These are phyloP conservation scores for Elsinoe australis DNA, from an alignment of 2,329 filamentous ascomycete species.

Conservation along the genomic window DNA sequence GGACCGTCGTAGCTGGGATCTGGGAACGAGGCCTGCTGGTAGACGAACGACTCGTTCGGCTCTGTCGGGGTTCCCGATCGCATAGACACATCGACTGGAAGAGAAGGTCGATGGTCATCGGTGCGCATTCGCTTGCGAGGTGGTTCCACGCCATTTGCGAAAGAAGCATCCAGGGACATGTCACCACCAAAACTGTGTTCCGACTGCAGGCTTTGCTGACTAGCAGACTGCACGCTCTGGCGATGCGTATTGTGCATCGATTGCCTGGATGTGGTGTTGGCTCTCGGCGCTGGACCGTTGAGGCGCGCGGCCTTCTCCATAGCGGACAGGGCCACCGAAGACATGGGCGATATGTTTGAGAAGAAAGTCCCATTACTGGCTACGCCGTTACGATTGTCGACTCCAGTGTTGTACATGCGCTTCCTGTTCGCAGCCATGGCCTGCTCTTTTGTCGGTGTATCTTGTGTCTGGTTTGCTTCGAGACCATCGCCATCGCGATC, in stretches of 20 bases:
- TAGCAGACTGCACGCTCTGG: constrained; percentile 58
- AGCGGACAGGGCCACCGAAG: constrained; percentile 85
- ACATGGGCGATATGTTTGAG: constrained; percentile 89
- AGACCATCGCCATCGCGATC: constrained; percentile 70
- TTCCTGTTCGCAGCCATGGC: constrained; percentile 91
- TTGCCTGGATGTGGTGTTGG: constrained; percentile 54
- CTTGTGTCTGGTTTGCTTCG: constrained; percentile 64
- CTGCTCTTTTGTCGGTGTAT: constrained; percentile 97
- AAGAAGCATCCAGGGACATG: constrained; percentile 57
- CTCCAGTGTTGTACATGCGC: constrained; percentile 71
- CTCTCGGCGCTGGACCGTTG: constrained; percentile 71
- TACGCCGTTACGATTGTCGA: constrained; percentile 52
- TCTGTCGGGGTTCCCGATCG: constrained; percentile 65
- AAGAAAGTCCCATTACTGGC: constrained; percentile 78
- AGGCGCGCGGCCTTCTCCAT: constrained; percentile 88
- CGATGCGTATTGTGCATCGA: constrained; percentile 59
- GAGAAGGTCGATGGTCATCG: constrained; percentile 26
- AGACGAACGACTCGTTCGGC: constrained; percentile 70
- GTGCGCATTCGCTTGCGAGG: constrained; percentile 66
- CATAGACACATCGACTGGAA: constrained; percentile 48
- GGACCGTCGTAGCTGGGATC: constrained; percentile 38
- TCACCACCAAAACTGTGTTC: constrained; percentile 27
- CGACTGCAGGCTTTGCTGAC: constrained; percentile 64
- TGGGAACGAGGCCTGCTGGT: constrained; percentile 37
- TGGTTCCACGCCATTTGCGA: constrained; percentile 59